Evolutionary conservation across 1,139 yeast genomes (phyloP).

Genomic region (Candida smagusa): DNA sequence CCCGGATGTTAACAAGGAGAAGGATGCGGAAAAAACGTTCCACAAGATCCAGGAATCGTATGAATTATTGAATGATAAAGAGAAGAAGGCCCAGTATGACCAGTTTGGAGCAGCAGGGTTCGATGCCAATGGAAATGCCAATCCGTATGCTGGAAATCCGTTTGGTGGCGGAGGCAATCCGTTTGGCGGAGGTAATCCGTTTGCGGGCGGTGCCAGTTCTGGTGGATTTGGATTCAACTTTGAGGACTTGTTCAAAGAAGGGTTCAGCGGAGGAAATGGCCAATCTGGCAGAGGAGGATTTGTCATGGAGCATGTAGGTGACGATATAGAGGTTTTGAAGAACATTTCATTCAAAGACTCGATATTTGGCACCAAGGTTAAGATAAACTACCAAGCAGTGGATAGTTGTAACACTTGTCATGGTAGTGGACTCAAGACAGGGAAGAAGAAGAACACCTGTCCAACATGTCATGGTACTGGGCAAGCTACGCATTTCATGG

Average conservation of each 20-base stretch:
- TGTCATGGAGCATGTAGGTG: slow-evolving; percentile 82
- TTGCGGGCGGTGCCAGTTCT: slow-evolving; percentile 9
- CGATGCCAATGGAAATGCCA: slow-evolving; percentile 60
- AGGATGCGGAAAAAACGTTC: slow-evolving; percentile 81
- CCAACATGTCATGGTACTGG: slow-evolving; percentile 92
- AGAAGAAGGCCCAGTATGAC: slow-evolving; percentile 85
- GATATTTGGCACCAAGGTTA: slow-evolving; percentile 70
- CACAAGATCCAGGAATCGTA: slow-evolving; percentile 94
- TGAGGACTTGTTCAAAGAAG: slow-evolving; percentile 84
- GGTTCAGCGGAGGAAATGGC: slow-evolving; percentile 53
- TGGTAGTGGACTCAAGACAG: slow-evolving; percentile 81
- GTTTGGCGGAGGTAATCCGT: slow-evolving; percentile 39
- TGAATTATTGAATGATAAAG: slow-evolving; percentile 84
- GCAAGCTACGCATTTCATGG: slow-evolving; percentile 78
- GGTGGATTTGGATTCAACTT: slow-evolving; percentile 43
- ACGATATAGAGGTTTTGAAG: slow-evolving; percentile 78
- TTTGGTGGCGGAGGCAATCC: slow-evolving; percentile 46
- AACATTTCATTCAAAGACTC: slow-evolving; percentile 82
- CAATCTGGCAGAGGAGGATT: slow-evolving; percentile 36
- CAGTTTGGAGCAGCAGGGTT: slow-evolving; percentile 89
- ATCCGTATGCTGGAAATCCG: slow-evolving; percentile 50
- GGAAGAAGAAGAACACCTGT: slow-evolving; percentile 77
- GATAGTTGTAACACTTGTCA: slow-evolving; percentile 77
- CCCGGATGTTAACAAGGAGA: slow-evolving; percentile 94
- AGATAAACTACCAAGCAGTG: slow-evolving; percentile 68